Conservation (phyloP, 164 flowering plant genomes). For the Sedum album region DNA sequence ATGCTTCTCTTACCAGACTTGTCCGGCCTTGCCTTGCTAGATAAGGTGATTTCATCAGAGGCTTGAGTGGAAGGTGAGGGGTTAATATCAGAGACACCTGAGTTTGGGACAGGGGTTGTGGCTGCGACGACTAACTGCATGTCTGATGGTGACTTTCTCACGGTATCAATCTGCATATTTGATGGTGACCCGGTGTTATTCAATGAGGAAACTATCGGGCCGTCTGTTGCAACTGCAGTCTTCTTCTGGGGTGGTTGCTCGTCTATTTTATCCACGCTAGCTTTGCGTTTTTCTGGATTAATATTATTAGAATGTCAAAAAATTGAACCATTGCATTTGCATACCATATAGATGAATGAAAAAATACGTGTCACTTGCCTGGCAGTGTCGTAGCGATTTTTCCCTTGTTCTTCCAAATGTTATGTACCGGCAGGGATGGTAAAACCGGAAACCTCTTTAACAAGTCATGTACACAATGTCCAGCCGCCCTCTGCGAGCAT, state of each 20-base stretch:
- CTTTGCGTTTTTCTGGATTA: constrained; percentile 53
- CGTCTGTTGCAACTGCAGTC: constrained; percentile 36
- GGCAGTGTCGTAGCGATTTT: constrained; percentile 36
- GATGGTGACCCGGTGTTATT: background rate
- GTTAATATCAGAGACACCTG: constrained; percentile 24
- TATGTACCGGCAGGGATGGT: constrained; percentile 35
- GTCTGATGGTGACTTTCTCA: constrained; percentile 26
- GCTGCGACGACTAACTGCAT: constrained; percentile 24
- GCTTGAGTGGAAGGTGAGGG: constrained; percentile 29
- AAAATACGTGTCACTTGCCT: constrained; percentile 31
- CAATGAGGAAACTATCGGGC: constrained; percentile 16
- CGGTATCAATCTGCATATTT: constrained; percentile 7
- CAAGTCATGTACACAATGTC: constrained; percentile 60
- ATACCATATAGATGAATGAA: background rate
- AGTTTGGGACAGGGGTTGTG: constrained; percentile 14
- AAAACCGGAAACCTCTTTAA: constrained; percentile 59
- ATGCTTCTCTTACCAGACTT: constrained; percentile 21
- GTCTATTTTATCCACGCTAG: constrained; percentile 33
- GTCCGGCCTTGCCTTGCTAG: constrained; percentile 26
- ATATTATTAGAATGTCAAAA: background rate
- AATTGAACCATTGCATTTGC: background rate
- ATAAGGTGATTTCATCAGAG: constrained; percentile 21
- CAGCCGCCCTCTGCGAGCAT: constrained; percentile 61
- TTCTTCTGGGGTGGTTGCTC: constrained; percentile 63
- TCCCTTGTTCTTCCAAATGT: constrained; percentile 35